Conservation (phyloP, 768 basidiomycete species). For the Termitomyces sp. region DNA sequence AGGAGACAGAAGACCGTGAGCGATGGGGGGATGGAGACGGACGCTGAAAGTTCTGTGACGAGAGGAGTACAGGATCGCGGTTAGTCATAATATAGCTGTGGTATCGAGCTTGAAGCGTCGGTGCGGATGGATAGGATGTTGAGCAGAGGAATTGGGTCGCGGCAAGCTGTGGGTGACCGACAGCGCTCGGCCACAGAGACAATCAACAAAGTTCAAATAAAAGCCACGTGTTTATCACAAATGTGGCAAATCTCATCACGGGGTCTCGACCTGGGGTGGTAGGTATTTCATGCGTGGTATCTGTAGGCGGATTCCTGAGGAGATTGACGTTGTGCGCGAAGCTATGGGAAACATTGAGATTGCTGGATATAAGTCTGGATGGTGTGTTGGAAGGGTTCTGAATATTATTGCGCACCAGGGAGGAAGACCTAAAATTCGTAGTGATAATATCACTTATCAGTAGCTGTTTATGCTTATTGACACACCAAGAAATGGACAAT, state of each 20-base stretch:
- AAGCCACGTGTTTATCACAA: constrained; percentile 6
- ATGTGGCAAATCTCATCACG: not conserved
- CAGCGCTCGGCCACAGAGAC: not conserved
- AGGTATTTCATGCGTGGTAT: too few relatives aligned
- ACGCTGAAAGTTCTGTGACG: constrained; percentile 14
- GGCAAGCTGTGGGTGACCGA: not conserved
- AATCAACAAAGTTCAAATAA: constrained; percentile 1
- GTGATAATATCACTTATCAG: too few relatives aligned
- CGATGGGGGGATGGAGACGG: constrained; percentile 13
- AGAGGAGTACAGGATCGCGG: constrained; percentile 13
- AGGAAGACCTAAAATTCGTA: too few relatives aligned
- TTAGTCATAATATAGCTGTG: constrained; percentile 15
- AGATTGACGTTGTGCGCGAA: too few relatives aligned
- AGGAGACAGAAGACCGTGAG: constrained; percentile 15
- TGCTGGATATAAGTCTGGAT: too few relatives aligned
- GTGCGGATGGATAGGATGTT: not conserved
- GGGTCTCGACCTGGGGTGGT: too few relatives aligned
- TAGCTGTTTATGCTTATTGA: too few relatives aligned
- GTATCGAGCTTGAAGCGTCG: not conserved
- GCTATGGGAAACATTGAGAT: too few relatives aligned
- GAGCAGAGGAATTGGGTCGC: not conserved
- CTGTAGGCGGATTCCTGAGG: too few relatives aligned
- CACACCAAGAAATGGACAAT: too few relatives aligned
- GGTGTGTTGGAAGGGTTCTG: too few relatives aligned
- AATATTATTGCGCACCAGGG: too few relatives aligned